These are phyloP conservation scores for Pseudonectria foliicola DNA, from an alignment of 2,329 filamentous ascomycete genomes.

Conservation along the genomic window DNA sequence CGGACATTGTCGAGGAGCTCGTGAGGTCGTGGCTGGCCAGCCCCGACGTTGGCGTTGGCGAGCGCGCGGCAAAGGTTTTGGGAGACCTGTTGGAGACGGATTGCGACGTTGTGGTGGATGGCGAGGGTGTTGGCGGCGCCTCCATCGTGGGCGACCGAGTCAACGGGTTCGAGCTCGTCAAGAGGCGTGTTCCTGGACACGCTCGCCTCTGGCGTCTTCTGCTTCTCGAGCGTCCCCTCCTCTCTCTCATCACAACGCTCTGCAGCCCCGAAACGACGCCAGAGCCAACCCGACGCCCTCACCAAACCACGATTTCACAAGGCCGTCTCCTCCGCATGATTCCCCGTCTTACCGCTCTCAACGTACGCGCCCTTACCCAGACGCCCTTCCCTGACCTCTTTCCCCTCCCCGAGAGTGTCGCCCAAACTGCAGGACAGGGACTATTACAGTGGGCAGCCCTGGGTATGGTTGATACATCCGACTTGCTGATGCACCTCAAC, in stretches of 20 bases:
- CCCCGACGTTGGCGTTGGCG: constrained; percentile 48
- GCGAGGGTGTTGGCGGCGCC: constrained; percentile 18
- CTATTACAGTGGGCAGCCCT: constrained; percentile 46
- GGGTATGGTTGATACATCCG: constrained; percentile 42
- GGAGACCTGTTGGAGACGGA: constrained; percentile 50
- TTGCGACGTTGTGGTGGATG: constrained; percentile 32
- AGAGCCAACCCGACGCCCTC: constrained; percentile 17
- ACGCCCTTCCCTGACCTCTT: constrained; percentile 31
- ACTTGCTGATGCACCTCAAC: constrained; percentile 43
- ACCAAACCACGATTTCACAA: constrained; percentile 43
- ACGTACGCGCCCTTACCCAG: constrained; percentile 34
- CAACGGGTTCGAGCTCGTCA: constrained; percentile 30
- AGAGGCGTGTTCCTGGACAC: constrained; percentile 38
- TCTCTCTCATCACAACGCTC: constrained; percentile 35
- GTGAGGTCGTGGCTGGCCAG: constrained; percentile 46
- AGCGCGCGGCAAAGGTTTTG: constrained; percentile 43
- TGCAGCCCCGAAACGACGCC: constrained; percentile 26
- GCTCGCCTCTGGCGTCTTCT: constrained; percentile 48
- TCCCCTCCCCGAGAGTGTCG: constrained; percentile 10
- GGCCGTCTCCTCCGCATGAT: constrained; percentile 45
- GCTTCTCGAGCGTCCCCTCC: constrained; percentile 37
- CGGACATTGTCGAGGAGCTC: constrained; percentile 40
- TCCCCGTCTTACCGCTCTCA: constrained; percentile 41
- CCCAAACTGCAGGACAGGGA: constrained; percentile 26
- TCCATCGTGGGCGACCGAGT: constrained; percentile 7